A percentile compares a stretch with the other conserved stretches of the same genome.
Conservation (phyloP, 176 grass and related monocot species). For the Saccharum spontaneum region DNA sequence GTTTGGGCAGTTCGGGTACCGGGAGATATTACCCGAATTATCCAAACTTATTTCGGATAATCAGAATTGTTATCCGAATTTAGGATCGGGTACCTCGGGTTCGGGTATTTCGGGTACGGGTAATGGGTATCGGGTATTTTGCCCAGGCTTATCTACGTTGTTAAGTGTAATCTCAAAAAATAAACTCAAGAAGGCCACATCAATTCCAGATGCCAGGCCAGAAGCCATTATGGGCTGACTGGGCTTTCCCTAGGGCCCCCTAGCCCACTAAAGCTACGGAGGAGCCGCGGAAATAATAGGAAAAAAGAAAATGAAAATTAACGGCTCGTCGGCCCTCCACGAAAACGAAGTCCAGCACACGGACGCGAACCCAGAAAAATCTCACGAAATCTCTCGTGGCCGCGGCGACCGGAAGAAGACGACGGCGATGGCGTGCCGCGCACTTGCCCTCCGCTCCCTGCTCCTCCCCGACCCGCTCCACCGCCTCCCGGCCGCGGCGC, state of each 20-base stretch:
- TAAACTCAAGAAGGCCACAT: too few relatives aligned
- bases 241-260: neutral
- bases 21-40: too few relatives aligned
- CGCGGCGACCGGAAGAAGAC: constrained; percentile 36
- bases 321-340: constrained; percentile 39
- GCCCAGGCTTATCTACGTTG: too few relatives aligned
- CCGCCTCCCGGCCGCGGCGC: constrained; percentile 18
- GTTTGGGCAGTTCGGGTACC: too few relatives aligned
- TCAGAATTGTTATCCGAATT: too few relatives aligned
- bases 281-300: neutral
- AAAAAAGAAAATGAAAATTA: neutral
- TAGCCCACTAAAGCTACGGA: neutral
- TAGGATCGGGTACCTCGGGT: too few relatives aligned
- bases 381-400: constrained; percentile 35
- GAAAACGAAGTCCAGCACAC: neutral
- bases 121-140: too few relatives aligned
- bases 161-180: too few relatives aligned
- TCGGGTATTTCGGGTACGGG: too few relatives aligned
- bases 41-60: too few relatives aligned
- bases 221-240: neutral
- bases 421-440: constrained; percentile 48
- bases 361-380: constrained; percentile 34
- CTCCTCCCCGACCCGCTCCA: constrained; percentile 32
- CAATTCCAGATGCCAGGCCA: neutral
- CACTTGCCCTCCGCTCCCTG: constrained; percentile 45